These are phyloP conservation scores for Jackrogersella multiformis DNA, from an alignment of 495 filamentous ascomycete genomes.

Conservation along the genomic window DNA sequence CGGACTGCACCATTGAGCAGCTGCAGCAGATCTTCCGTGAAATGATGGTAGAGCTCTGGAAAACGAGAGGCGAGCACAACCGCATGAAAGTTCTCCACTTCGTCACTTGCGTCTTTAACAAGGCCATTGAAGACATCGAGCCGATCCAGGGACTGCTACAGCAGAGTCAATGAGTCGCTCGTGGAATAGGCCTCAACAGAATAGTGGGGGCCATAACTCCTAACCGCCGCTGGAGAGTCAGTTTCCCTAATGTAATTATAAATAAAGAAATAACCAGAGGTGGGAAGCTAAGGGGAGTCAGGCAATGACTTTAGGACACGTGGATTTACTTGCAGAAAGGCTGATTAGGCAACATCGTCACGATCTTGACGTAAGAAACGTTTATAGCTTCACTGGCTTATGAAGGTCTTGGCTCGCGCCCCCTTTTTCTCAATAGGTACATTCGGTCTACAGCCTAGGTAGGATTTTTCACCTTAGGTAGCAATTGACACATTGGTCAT, in stretches of 20 bases:
- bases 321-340: conserved; percentile 3
- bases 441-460: conserved; percentile 14
- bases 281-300: not conserved
- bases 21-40: conserved; percentile 91
- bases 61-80: conserved; percentile 78
- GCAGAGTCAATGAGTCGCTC: conserved; percentile 34
- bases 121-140: conserved; percentile 82
- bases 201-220: not conserved
- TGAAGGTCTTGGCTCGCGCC: conserved; percentile 29
- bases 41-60: conserved; percentile 91
- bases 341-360: not conserved
- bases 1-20: conserved; percentile 89
- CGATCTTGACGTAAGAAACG: conserved; percentile 16
- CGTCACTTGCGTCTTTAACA: conserved; percentile 76
- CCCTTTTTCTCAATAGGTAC: conserved; percentile 12
- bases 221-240: not conserved
- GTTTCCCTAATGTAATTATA: conserved; percentile 30
- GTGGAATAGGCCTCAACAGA: not conserved
- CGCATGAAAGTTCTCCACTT: conserved; percentile 71
- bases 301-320: not conserved
- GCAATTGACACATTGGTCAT: conserved; percentile 21
- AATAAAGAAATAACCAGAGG: conserved; percentile 2
- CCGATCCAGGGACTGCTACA: conserved; percentile 63
- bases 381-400: conserved; percentile 16
- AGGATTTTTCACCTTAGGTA: conserved; percentile 19